Base-by-base conservation (phyloP, 495 filamentous ascomycete genomes). In the Penicillium coffeae region DNA sequence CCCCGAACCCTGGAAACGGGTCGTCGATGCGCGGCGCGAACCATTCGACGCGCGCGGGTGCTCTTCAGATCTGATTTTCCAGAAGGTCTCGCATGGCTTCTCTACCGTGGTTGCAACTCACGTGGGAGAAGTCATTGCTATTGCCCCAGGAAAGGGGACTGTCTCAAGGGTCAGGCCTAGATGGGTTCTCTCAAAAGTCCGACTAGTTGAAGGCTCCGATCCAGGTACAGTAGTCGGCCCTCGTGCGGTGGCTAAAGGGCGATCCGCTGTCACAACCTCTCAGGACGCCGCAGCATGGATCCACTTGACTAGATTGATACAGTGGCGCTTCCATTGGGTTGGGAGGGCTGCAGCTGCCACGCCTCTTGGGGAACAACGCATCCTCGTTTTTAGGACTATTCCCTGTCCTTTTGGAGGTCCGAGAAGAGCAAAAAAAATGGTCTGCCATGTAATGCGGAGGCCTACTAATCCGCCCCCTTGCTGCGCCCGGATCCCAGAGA, bases 201-300 rank as follows among this genome's bases (percentile, higher is more conserved):
- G 38, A 18, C 14, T n/a, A 42, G 20, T 10, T 30, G 40, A 36
- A 20, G 36, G 19, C 40, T 48, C 37, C 48, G 54, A 59, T 61
- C 54, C 55, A 66, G 61, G 65, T 51, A 67, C 57, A 32, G 38
- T 36, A 33, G n/a, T n/a, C n/a, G n/a, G 27, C 40, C 54, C 45
- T 45, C 46, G 46, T 63, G 54, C 55, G 51, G 59, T 56, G 59
- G 53, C 52, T 62, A 65, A 50, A 58, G 59, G 60, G 55, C 56
- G 58, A 66, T 68, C 69, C 60, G 62, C 65, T 68, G 65, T 72
- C 67, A 68, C 66, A 66, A 62, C 67, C 50, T 64, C 56, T 49
- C 54, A 41, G 42, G 51, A 54, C 55, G 45, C 56, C 61, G 60
- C 51, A 48, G 48, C 54, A 48, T 43, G 63, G 60, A 58, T 59